Percentiles rank a stretch among this genome's conserved stretches.
Conservation (phyloP, 441 rosid species). For the Daphne laureola region DNA sequence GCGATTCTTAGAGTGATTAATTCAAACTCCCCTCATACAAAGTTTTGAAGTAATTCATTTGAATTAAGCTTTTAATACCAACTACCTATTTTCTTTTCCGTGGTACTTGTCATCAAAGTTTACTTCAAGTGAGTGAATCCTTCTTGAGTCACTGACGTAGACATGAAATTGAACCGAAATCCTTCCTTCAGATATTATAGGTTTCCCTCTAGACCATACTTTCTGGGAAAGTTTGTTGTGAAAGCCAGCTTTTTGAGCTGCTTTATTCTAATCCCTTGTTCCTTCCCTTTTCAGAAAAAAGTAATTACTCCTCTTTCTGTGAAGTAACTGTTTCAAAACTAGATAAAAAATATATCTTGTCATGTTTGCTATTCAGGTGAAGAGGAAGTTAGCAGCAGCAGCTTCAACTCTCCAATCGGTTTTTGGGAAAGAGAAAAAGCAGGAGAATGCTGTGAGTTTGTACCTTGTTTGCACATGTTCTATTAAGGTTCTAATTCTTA, state of each 20-base stretch:
- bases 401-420: slow-evolving; percentile 62
- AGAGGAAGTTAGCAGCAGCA: slow-evolving; percentile 60
- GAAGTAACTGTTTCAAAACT: slow-evolving; percentile 1
- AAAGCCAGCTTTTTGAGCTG: slow-evolving; percentile 5
- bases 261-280: slow-evolving; percentile 7
- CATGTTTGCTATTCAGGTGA: slow-evolving; percentile 35
- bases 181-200: too few species aligned
- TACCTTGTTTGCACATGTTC: slow-evolving; percentile 7
- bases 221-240: slow-evolving; percentile 6
- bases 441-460: slow-evolving; percentile 41
- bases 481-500: slow-evolving; percentile 11
- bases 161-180: too few species aligned
- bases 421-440: slow-evolving; percentile 45
- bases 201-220: too few species aligned
- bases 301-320: background rate
- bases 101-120: too few species aligned
- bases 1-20: too few species aligned
- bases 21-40: too few species aligned
- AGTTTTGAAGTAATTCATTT: too few species aligned
- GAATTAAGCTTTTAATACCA: too few species aligned
- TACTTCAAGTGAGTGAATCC: too few species aligned
- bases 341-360: slow-evolving; percentile 8
- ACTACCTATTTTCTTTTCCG: too few species aligned
- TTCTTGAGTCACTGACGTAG: too few species aligned
- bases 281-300: slow-evolving; percentile 4